phyloP scores from a whole-genome alignment of 768 basidiomycete genomes.

The Trametes punicea region DNA sequence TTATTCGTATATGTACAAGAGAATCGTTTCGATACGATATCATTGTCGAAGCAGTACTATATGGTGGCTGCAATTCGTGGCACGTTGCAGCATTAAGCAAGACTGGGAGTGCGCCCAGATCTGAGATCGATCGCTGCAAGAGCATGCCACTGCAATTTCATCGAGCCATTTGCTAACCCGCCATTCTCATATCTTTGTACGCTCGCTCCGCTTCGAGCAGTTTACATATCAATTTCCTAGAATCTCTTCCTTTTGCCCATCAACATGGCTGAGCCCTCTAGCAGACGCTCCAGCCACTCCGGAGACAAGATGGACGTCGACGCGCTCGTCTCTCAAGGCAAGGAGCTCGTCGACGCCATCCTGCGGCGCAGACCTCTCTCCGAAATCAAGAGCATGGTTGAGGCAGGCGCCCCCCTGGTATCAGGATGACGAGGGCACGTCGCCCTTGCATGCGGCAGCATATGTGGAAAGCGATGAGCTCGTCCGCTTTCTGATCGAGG shows the following conservation, averaged over 20 bases:
- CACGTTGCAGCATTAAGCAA: no score
- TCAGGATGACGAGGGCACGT: constrained; percentile 77
- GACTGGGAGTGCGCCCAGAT: no score
- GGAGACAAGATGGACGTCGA: constrained; percentile 23
- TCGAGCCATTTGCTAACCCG: no score
- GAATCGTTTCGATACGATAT: no score
- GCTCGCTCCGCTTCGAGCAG: no score
- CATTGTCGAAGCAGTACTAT: no score
- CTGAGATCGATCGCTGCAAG: constrained; percentile 10
- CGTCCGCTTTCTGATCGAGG: constrained; percentile 63
- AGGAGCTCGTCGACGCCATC: constrained; percentile 56
- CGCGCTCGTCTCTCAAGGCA: constrained; percentile 43
- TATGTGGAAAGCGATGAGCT: constrained; percentile 66
- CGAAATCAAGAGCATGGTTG: constrained; percentile 48
- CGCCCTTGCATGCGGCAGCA: constrained; percentile 83
- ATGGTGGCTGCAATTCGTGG: no score
- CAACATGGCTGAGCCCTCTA: not conserved
- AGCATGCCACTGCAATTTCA: not conserved
- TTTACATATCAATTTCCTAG: not conserved
- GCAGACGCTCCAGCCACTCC: not conserved
- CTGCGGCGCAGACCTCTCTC: constrained; percentile 45
- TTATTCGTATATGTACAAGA: no score
- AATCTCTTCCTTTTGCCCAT: not conserved
- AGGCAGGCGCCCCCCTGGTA: constrained; percentile 83
- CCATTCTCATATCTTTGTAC: not conserved